Evolutionary conservation across 1,284 basidiomycete genomes (phyloP), one percentile per base, ranked within the genome.

Genomic region (Caloboletus inedulis): DNA sequence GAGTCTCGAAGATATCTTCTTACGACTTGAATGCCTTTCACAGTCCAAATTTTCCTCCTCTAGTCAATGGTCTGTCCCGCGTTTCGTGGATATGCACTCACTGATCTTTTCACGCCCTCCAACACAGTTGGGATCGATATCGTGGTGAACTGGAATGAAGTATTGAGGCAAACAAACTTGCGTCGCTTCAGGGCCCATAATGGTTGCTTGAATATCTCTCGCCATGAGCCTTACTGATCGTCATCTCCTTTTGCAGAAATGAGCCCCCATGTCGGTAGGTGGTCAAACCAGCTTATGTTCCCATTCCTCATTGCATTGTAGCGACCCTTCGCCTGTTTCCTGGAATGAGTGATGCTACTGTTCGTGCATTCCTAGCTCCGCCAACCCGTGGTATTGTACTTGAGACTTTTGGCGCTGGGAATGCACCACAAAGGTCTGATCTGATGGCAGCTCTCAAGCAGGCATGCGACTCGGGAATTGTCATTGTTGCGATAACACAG

Each of bases 401-500:
- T 5, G 91, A 95, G 68, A 91, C 89, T 1, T 97, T 91, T 69
- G 94, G 94, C 7, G 86, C 93, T 1, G 94, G 94, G 1, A 91
- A 91, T 65, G 89, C 89, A 18, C 89, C 89, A 0, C 85, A 89
- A 60, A 79, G 86, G 21, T 52, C 73, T 47, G 89, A 90, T 62
- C 69, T 91, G 27, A 79, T 87, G 65, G 65, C 78, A 21, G 85
- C 82, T 1, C 77, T 96, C 52, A 84, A 84, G 57, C 83, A 89
- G 49, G 93, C 94, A 1, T 89, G 88, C 52, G 82, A 88, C 47
- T 80, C 88, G 3, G 92, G 91, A 5, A 80, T 95, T 2, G 82
- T 96, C 34, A 83, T 97, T 43, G 92, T 97, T 43, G 92, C 94
- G 12, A 94, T 96, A 52, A 88, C 91, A 0, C 94, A 97, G 64